These are phyloP conservation scores for Nemania abortiva DNA, from an alignment of 2,329 filamentous ascomycete genomes.

Conservation along the genomic window DNA sequence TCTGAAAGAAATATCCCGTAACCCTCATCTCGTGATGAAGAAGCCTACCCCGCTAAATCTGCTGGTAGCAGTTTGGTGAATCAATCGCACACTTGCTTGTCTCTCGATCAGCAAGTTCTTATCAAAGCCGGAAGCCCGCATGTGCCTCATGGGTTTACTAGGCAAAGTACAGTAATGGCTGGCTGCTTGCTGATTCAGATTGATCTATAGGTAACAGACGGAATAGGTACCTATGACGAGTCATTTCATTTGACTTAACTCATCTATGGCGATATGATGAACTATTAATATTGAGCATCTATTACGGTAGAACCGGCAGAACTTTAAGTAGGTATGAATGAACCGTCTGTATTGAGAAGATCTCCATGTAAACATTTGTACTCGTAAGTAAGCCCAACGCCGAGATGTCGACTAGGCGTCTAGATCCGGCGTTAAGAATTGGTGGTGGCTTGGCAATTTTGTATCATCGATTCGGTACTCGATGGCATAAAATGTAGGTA, in stretches of 20 bases:
- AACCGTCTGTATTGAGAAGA: background rate
- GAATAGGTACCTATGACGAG: background rate
- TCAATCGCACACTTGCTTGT: constrained; percentile 1
- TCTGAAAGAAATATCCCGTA: background rate
- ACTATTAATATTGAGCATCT: background rate
- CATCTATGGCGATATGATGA: background rate
- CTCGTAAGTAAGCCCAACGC: background rate
- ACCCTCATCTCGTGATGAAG: background rate
- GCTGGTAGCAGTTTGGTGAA: background rate
- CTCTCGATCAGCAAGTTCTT: background rate
- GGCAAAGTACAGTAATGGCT: constrained; percentile 2
- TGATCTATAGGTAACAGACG: constrained; percentile 3
- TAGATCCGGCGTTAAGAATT: constrained; percentile 5
- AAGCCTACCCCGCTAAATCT: constrained; percentile 7
- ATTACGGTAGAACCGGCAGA: background rate
- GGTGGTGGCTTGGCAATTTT: constrained; percentile 11
- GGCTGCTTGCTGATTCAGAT: constrained; percentile 1
- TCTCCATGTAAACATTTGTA: background rate
- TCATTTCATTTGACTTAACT: background rate
- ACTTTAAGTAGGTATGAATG: background rate
- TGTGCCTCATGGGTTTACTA: background rate
- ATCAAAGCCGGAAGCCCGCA: constrained; percentile 2
- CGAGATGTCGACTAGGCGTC: background rate
- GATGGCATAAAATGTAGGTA: background rate
- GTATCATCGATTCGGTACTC: constrained; percentile 1